Conservation (phyloP, 257 asterid genomes). For the Petunia secreta region DNA sequence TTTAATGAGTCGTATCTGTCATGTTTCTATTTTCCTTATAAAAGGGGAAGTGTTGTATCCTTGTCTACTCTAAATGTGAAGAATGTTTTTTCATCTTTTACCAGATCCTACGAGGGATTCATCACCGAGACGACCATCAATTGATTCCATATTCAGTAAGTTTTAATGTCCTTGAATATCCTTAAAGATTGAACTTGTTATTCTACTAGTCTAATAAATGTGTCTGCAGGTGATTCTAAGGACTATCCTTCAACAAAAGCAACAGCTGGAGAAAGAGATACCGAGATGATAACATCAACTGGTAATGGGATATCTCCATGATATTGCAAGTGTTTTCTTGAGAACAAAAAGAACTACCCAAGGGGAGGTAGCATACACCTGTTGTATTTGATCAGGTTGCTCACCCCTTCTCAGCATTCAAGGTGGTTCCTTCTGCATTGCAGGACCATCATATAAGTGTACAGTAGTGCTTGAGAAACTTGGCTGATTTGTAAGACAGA, state of each 20-base stretch:
- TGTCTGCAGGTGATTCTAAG: constrained; percentile 46
- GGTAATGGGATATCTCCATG: constrained; percentile 66
- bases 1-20: not conserved
- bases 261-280: constrained; percentile 54
- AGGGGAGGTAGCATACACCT: constrained; percentile 61
- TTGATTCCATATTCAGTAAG: constrained; percentile 65
- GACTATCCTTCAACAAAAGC: constrained; percentile 42
- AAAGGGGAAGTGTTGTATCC: not conserved
- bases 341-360: constrained; percentile 23
- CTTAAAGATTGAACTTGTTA: not conserved
- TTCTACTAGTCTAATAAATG: constrained; percentile 22
- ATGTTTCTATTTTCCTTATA: not conserved
- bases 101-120: constrained; percentile 59
- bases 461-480: constrained; percentile 47
- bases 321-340: constrained; percentile 26
- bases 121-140: constrained; percentile 65
- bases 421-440: constrained; percentile 36
- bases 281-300: constrained; percentile 53
- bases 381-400: constrained; percentile 74
- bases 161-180: constrained; percentile 11
- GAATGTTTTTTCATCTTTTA: not conserved
- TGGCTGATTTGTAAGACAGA: constrained; percentile 38
- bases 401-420: constrained; percentile 46
- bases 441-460: constrained; percentile 54
- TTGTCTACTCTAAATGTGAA: not conserved